Evolutionary conservation across 768 basidiomycete genomes (phyloP).

Genomic region (Lactarius akahatsu): DNA sequence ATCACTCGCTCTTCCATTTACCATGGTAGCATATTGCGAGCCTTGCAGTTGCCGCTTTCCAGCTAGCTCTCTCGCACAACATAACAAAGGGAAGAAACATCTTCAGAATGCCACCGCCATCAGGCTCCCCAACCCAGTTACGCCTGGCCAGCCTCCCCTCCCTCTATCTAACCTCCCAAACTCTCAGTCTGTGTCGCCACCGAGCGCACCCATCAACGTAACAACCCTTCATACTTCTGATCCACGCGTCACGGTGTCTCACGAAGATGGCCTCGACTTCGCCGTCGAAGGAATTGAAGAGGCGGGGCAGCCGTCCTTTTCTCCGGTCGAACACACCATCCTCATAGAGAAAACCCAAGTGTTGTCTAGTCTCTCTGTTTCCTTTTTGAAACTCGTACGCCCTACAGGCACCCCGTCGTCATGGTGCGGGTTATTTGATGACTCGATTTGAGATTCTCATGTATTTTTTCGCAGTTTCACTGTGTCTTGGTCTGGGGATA

Average conservation of each 20-base stretch:
- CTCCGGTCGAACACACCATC: background rate
- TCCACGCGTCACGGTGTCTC: conserved; percentile 5
- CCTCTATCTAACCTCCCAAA: background rate
- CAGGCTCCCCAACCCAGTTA: too few relatives aligned
- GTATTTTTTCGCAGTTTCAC: conserved; percentile 1
- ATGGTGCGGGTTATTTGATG: conserved; percentile 3
- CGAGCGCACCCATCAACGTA: too few relatives aligned
- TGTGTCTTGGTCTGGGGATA: background rate
- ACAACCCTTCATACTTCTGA: background rate
- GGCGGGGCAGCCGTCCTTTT: background rate
- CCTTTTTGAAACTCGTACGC: background rate
- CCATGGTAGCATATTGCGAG: conserved; percentile 17
- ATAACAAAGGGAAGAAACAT: conserved; percentile 4
- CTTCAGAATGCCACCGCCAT: conserved; percentile 4
- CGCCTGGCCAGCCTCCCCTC: background rate
- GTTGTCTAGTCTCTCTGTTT: background rate
- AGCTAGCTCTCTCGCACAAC: background rate
- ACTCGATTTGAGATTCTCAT: background rate
- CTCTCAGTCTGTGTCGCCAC: background rate
- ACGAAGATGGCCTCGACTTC: conserved; percentile 18
- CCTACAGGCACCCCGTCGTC: background rate
- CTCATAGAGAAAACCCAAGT: background rate
- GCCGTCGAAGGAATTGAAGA: background rate
- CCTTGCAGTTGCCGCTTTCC: conserved; percentile 24
- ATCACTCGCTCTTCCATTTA: background rate